phyloP scores from a whole-genome alignment of 1,139 yeast species.

The Sugiyamaella paludigena region DNA sequence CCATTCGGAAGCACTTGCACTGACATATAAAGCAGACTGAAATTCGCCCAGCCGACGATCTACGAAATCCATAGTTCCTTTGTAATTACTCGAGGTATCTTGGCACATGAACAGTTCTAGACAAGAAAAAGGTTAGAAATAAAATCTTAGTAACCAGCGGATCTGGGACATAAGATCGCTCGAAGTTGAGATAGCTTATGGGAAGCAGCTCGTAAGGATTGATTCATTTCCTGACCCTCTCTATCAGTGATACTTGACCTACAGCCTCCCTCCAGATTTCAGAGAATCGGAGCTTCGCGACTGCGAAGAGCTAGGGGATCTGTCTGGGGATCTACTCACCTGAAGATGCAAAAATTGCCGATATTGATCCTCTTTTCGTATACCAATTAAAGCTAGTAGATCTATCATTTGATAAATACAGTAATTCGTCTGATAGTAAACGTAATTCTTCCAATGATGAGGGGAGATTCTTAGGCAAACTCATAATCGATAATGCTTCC shows the following conservation, averaged over 20 bases:
- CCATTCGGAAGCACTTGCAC: constrained; percentile 72
- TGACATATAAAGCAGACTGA: constrained; percentile 55
- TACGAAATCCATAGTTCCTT: constrained; percentile 63
- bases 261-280: too few relatives aligned
- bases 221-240: too few relatives aligned
- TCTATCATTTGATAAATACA: constrained; percentile 74
- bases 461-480: constrained; percentile 52
- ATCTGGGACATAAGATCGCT: too few relatives aligned
- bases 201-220: too few relatives aligned
- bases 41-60: constrained; percentile 57
- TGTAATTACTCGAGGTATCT: constrained; percentile 59
- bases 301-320: too few relatives aligned
- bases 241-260: too few relatives aligned
- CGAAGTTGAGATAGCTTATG: too few relatives aligned
- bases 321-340: constrained; percentile 14
- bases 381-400: constrained; percentile 94
- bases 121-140: constrained; percentile 30
- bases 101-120: constrained; percentile 76
- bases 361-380: constrained; percentile 70
- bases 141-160: background rate
- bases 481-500: constrained; percentile 53
- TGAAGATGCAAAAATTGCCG: constrained; percentile 63
- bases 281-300: too few relatives aligned
- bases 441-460: constrained; percentile 64
- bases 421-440: constrained; percentile 76